Evolutionary conservation across 371 early-diverging fungal species (phyloP).

Genomic region (Mortierella sp.): DNA sequence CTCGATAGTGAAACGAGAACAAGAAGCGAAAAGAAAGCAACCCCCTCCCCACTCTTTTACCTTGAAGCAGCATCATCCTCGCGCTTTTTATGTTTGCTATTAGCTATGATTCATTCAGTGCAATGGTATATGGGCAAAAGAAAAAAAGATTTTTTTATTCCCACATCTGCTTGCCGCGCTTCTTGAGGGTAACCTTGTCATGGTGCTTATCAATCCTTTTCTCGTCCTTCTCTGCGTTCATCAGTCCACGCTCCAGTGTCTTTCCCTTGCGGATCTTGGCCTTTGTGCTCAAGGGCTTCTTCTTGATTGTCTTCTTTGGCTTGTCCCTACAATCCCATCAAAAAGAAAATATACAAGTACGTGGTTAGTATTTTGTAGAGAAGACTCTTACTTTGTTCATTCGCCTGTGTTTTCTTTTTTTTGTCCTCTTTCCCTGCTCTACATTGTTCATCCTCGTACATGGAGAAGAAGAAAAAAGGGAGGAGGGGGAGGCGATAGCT

Average conservation of each 20-base stretch:
- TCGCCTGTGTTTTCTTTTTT: not conserved
- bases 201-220: constrained; percentile 43
- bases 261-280: constrained; percentile 49
- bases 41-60: constrained; percentile 2
- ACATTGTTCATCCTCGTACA: no score
- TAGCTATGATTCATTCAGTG: not conserved
- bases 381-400: no score
- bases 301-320: constrained; percentile 56
- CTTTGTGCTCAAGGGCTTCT: constrained; percentile 52
- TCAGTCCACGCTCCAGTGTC: constrained; percentile 51
- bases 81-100: not conserved
- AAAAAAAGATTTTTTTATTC: constrained; percentile 22
- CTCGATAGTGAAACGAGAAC: not conserved
- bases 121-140: not conserved
- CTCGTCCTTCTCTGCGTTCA: constrained; percentile 53
- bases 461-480: not conserved
- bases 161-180: constrained; percentile 59
- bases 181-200: constrained; percentile 45
- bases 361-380: not conserved
- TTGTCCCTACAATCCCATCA: constrained; percentile 30
- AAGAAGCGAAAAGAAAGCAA: not conserved
- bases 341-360: not conserved
- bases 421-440: no score
- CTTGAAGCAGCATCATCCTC: not conserved
- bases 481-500: no score